A percentile compares a stretch with the other conserved stretches of the same genome.
These are phyloP conservation scores for Martensiomyces pterosporus DNA, from an alignment of 192 early-diverging fungal species.

Conservation along the genomic window DNA sequence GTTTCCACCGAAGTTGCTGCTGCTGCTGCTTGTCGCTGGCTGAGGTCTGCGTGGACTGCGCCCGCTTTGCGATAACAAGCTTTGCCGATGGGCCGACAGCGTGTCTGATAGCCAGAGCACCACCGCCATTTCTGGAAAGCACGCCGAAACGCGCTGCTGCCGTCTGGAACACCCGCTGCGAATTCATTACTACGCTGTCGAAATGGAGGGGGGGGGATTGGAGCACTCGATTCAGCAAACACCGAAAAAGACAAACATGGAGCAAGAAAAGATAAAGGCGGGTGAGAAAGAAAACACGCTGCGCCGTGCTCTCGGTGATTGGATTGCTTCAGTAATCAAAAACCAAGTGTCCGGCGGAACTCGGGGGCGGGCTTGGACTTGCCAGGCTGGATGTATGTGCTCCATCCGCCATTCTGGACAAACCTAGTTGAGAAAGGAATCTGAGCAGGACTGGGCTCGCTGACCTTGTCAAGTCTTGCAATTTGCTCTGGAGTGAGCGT, in stretches of 20 bases:
- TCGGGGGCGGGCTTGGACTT: constrained; percentile 3
- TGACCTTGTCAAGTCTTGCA: constrained; percentile 26
- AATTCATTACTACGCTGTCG: neutral
- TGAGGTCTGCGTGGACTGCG: too few species aligned
- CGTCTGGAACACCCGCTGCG: too few species aligned
- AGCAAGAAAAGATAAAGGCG: too few species aligned
- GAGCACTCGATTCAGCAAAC: neutral
- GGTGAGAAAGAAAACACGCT: too few species aligned
- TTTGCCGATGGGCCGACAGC: too few species aligned
- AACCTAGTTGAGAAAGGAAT: constrained; percentile 14
- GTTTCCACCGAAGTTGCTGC: neutral
- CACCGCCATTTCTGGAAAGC: too few species aligned
- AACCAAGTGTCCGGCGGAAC: neutral
- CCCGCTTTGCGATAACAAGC: too few species aligned
- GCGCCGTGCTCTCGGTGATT: too few species aligned
- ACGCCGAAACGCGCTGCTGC: too few species aligned
- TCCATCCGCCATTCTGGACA: neutral
- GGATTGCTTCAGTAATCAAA: too few species aligned
- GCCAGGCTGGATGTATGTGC: neutral
- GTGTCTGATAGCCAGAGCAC: too few species aligned
- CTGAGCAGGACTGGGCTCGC: constrained; percentile 22
- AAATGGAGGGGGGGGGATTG: neutral
- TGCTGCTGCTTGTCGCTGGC: neutral
- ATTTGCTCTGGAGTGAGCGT: constrained; percentile 30
- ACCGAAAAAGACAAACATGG: neutral